A percentile compares a stretch with the other conserved stretches of the same genome.
These are phyloP conservation scores for Phaeotremella fagi DNA, from an alignment of 768 basidiomycete species.

Conservation along the genomic window DNA sequence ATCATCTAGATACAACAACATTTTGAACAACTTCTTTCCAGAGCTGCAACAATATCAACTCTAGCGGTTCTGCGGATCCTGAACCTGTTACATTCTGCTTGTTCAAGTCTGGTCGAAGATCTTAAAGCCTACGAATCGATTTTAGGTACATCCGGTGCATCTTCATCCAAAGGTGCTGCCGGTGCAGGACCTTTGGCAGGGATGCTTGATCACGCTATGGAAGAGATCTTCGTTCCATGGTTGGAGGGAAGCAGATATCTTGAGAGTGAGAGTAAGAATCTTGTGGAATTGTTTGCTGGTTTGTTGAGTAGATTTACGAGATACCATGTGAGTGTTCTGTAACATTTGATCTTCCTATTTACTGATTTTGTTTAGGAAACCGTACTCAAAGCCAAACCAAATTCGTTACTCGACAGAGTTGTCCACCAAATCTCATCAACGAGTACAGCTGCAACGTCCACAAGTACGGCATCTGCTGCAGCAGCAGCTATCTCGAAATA, in stretches of 20 bases:
- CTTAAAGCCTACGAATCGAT: conserved; percentile 85
- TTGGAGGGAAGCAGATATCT: conserved; percentile 86
- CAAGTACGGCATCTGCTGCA: conserved; percentile 56
- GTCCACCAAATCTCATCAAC: conserved; percentile 81
- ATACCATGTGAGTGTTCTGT: conserved; percentile 67
- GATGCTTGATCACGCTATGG: conserved; percentile 94
- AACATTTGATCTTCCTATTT: not conserved
- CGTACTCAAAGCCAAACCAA: conserved; percentile 56
- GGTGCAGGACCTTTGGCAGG: conserved; percentile 60
- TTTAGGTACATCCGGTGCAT: conserved; percentile 42
- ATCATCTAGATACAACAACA: conserved; percentile 83
- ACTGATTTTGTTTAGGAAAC: conserved; percentile 39
- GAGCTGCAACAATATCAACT: conserved; percentile 70
- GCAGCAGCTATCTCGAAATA: conserved; percentile 78
- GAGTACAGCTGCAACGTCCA: conserved; percentile 51
- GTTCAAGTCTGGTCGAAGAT: conserved; percentile 76
- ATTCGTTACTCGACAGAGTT: conserved; percentile 77
- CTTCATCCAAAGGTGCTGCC: conserved; percentile 55
- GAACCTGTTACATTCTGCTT: conserved; percentile 76
- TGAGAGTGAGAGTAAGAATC: conserved; percentile 79
- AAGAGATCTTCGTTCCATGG: conserved; percentile 91
- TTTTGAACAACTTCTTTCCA: conserved; percentile 79
- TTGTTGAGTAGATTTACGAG: conserved; percentile 71
- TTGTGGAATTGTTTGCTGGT: conserved; percentile 70
- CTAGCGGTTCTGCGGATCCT: conserved; percentile 85